Evolutionary conservation across 768 basidiomycete genomes (phyloP).

Genomic region (Tulasnella sp.): DNA sequence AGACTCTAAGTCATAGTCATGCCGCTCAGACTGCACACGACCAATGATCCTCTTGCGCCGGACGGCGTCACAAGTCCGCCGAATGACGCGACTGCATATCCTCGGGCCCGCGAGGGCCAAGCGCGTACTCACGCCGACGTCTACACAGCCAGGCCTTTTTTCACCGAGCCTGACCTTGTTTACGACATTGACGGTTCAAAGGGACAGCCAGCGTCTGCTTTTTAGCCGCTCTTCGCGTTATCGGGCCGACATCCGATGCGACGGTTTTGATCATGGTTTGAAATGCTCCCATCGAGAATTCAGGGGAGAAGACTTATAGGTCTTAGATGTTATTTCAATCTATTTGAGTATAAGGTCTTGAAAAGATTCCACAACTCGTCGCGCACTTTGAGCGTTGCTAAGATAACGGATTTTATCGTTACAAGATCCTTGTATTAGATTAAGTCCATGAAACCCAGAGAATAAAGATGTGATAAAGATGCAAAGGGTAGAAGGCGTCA

Average conservation of each 20-base stretch:
- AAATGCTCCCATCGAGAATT: background rate
- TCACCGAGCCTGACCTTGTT: background rate
- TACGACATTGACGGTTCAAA: background rate
- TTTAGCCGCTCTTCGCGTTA: background rate
- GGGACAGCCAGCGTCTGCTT: background rate
- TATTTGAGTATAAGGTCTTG: too few relatives aligned
- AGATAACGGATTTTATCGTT: too few relatives aligned
- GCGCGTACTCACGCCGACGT: background rate
- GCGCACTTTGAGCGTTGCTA: too few relatives aligned
- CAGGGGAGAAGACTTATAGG: background rate
- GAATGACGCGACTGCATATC: background rate
- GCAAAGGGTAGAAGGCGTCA: too few relatives aligned
- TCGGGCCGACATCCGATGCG: background rate
- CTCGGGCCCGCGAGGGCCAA: background rate
- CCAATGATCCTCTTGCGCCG: background rate
- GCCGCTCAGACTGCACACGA: background rate
- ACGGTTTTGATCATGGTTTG: background rate
- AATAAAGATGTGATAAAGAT: background rate
- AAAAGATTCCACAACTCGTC: too few relatives aligned
- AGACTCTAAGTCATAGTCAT: background rate
- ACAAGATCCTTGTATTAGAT: background rate
- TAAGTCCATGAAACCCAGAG: background rate
- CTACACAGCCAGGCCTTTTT: background rate
- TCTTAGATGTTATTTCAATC: background rate
- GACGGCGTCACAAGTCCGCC: background rate